Conservation (phyloP, 345 rosid species). For the Mercurialis annua region DNA sequence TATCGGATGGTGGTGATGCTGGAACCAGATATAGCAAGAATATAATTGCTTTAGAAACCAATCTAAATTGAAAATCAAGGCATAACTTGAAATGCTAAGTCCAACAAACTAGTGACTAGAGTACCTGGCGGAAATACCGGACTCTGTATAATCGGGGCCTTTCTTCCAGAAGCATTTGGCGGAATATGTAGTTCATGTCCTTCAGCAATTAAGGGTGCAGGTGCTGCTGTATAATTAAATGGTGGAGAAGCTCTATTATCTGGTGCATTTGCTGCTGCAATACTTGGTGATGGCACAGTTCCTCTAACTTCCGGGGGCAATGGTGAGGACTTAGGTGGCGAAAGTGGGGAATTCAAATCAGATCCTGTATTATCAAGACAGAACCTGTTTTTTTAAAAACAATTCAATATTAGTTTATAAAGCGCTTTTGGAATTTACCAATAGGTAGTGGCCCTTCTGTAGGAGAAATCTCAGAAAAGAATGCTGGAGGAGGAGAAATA, state of each 20-base stretch:
- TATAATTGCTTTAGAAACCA: constrained; percentile 6
- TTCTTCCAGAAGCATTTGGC: constrained; percentile 30
- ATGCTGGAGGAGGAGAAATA: constrained; percentile 31
- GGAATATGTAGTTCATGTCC: constrained; percentile 18
- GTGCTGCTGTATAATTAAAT: constrained; percentile 18
- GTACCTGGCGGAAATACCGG: constrained; percentile 36
- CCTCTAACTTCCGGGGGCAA: constrained; percentile 37
- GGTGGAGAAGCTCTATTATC: constrained; percentile 36
- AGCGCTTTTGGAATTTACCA: constrained; percentile 21
- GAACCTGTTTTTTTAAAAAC: constrained; percentile 15
- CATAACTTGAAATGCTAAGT: constrained; percentile 8
- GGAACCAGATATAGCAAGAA: constrained; percentile 18
- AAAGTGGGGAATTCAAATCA: constrained; percentile 27
- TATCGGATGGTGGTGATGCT: constrained; percentile 20
- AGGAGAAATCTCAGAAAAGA: constrained; percentile 30
- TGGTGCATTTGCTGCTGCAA: constrained; percentile 4
- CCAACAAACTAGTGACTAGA: constrained; percentile 32
- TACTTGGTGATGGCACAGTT: constrained; percentile 34
- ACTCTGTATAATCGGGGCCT: constrained; percentile 33
- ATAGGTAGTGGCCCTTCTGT: constrained; percentile 27
- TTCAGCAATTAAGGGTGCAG: constrained; percentile 26
- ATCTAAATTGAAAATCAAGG: constrained; percentile 10
- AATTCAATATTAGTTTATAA: constrained; percentile 3
- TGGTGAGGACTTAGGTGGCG: constrained; percentile 41
- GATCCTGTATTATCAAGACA: constrained; percentile 31